phyloP scores from a whole-genome alignment of 2,329 filamentous ascomycete genomes.

The Cercospora berteroae region DNA sequence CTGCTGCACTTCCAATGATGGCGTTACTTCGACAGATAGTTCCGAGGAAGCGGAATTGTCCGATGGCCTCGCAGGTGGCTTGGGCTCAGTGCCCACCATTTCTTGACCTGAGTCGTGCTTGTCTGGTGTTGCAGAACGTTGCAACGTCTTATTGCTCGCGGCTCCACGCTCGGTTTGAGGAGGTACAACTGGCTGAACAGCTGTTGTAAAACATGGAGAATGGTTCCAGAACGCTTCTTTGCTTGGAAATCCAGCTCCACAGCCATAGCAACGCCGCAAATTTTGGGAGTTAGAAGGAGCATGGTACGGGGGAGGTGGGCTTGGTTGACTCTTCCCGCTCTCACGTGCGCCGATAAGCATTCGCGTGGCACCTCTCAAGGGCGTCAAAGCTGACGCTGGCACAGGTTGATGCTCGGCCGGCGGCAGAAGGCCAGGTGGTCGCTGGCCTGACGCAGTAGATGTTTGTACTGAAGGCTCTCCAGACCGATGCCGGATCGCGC shows the following conservation, averaged over 20 bases:
- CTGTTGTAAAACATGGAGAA: conserved; percentile 5
- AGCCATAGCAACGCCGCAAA: conserved; percentile 8
- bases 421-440: background rate
- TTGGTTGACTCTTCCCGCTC: background rate
- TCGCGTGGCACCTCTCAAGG: background rate
- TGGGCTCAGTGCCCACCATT: background rate
- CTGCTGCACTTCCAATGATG: background rate
- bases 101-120: background rate
- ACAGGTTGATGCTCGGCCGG: background rate
- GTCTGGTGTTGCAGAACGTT: background rate
- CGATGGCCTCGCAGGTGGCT: background rate
- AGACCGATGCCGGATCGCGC: background rate
- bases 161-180: background rate
- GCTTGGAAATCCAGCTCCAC: background rate
- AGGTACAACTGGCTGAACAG: background rate
- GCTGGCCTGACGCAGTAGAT: background rate
- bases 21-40: background rate
- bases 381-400: background rate
- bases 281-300: background rate
- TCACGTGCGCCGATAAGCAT: background rate
- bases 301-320: background rate
- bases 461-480: background rate
- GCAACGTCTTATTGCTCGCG: background rate
- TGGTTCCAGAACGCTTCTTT: conserved; percentile 2
- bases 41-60: background rate